A percentile compares a stretch with the other conserved stretches of the same genome.
These are phyloP conservation scores for Fusarium duplospermum DNA, from an alignment of 2,329 filamentous ascomycete species.

Conservation along the genomic window DNA sequence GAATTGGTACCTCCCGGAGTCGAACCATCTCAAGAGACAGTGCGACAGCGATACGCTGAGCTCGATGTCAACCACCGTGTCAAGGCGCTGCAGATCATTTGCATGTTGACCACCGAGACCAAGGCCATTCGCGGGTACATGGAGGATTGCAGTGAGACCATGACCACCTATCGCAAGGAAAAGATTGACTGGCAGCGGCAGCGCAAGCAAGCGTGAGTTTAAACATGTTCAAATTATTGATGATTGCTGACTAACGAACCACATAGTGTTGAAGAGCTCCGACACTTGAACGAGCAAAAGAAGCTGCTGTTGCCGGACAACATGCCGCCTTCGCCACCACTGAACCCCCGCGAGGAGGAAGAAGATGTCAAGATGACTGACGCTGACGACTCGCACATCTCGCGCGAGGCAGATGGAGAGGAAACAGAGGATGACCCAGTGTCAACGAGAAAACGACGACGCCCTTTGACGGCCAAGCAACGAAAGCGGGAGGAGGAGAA, in stretches of 20 bases:
- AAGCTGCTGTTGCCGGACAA: conserved; percentile 81
- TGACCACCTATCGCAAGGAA: conserved; percentile 94
- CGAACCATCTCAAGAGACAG: conserved; percentile 81
- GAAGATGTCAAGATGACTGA: conserved; percentile 72
- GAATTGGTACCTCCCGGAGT: conserved; percentile 83
- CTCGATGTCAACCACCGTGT: conserved; percentile 88
- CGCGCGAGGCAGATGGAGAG: conserved; percentile 72
- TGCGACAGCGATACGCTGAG: conserved; percentile 75
- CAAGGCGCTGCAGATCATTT: conserved; percentile 84
- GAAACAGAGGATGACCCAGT: conserved; percentile 78
- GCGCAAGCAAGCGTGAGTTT: conserved; percentile 72
- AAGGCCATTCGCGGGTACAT: conserved; percentile 89
- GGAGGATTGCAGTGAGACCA: conserved; percentile 90
- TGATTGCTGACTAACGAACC: conserved; percentile 6
- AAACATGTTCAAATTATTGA: not conserved
- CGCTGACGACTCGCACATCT: conserved; percentile 69
- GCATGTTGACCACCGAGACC: conserved; percentile 86
- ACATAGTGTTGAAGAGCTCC: conserved; percentile 75
- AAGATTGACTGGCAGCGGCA: conserved; percentile 93
- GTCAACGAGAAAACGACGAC: conserved; percentile 65
- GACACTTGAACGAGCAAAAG: conserved; percentile 76
- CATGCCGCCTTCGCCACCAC: conserved; percentile 70
- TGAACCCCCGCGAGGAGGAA: conserved; percentile 61
- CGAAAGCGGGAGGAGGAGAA: conserved; percentile 83
- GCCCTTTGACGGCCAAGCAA: conserved; percentile 71